Evolutionary conservation across 2,329 filamentous ascomycete genomes (phyloP), one percentile per base, ranked within the genome.

Genomic region (Ascochyta pisi): DNA sequence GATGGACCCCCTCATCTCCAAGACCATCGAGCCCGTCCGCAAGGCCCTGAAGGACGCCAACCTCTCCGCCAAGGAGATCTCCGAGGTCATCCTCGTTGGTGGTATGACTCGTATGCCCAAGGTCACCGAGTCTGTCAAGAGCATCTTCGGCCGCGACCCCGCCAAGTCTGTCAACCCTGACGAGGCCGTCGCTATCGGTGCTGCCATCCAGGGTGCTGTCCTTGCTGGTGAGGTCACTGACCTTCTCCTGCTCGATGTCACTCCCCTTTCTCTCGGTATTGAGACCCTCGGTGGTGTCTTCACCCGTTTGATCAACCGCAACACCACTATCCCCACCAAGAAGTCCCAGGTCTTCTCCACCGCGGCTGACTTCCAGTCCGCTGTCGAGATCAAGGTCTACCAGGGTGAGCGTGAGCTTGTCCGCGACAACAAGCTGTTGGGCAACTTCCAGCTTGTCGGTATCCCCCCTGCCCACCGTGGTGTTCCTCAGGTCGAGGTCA

Each of bases 21-120:
- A 87, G 72, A 97, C 93, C 61, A 85, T 96, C 54, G 93, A 96
- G 62, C 94, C 94, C 60, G 94, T 97, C 68, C 91, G 92, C 81
- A 97, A 96, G 87, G 94, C 93, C 19, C 84, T 98, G 58, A 97
- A 97, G 87, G 94, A 98, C 79, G 94, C 94, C 77, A 88, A 89
- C 79, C 87, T 98, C 42, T 84, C 91, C 78, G 87, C 93, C 69
- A 96, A 92, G 83, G 93, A 97, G 61, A 96, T 98, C 76, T 91
- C 97, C 81, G 94, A 98, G 77, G 91, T 98, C 69, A 96, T 98
- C 78, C 89, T 98, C 39, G 94, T 98, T 52, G 94, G 94, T 88
- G 94, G 94, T 82, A 97, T 97, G 93, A 97, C 94, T 71, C 94
- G 94, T 83, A 98, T 98, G 93, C 94, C 94, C 78, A 97, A 97